A percentile compares a stretch with the other conserved stretches of the same genome.
phyloP scores from a whole-genome alignment of 23 red algal genomes.

The Gracilaria caudata region DNA sequence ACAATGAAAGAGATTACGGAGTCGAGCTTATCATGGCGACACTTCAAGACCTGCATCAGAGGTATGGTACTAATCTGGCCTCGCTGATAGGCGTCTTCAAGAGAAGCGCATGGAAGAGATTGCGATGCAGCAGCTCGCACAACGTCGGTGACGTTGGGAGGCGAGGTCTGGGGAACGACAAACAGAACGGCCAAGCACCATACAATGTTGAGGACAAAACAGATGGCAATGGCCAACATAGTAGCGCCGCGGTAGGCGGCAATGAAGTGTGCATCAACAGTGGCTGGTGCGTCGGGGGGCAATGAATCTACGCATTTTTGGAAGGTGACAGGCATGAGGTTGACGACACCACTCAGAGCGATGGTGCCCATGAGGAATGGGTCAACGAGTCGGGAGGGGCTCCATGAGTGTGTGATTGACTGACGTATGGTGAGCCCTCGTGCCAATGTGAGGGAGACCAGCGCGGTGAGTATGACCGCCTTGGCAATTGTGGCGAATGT shows the following conservation, averaged over 20 bases:
- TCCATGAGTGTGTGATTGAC: constrained; percentile 25
- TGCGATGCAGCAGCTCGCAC: background rate
- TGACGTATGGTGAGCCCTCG: constrained; percentile 52
- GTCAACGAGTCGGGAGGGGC: constrained; percentile 35
- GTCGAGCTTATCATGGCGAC: constrained; percentile 14
- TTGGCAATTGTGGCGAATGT: constrained; percentile 71
- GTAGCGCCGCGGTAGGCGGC: constrained; percentile 71
- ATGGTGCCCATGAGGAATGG: constrained; percentile 92
- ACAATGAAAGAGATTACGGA: constrained; percentile 71
- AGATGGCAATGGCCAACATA: constrained; percentile 64
- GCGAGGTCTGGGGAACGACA: constrained; percentile 76
- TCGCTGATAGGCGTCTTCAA: constrained; percentile 56
- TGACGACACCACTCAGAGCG: constrained; percentile 84
- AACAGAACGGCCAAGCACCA: constrained; percentile 80
- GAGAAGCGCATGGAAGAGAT: constrained; percentile 5
- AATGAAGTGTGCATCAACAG: constrained; percentile 50
- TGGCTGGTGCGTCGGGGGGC: background rate
- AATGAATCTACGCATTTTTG: constrained; percentile 45
- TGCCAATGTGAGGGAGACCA: constrained; percentile 54
- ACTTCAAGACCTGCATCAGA: constrained; percentile 63
- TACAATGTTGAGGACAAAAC: constrained; percentile 77
- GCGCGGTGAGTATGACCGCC: constrained; percentile 50
- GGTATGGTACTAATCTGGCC: constrained; percentile 92
- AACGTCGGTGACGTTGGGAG: background rate
- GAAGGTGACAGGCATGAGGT: constrained; percentile 89